These are phyloP conservation scores for Fusarium torreyae DNA, from an alignment of 2,329 filamentous ascomycete species.

Conservation along the genomic window DNA sequence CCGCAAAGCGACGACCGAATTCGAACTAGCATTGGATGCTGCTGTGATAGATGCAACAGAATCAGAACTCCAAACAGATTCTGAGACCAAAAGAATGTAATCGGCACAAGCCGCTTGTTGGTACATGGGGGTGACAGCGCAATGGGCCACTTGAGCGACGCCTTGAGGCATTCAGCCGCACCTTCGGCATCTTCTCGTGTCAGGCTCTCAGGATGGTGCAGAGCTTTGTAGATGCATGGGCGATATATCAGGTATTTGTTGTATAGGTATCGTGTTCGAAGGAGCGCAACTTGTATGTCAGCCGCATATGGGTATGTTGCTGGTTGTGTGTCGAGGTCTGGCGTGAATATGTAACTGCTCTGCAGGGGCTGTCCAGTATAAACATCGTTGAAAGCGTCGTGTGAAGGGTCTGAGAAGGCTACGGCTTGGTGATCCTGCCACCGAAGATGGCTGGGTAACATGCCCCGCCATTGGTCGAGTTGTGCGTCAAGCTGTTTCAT, in stretches of 20 bases:
- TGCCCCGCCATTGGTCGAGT: conserved; percentile 70
- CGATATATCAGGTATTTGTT: conserved; percentile 71
- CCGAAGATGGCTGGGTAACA: conserved; percentile 68
- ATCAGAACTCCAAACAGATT: conserved; percentile 72
- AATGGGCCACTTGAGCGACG: conserved; percentile 73
- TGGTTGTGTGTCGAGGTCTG: conserved; percentile 44
- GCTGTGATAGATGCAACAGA: conserved; percentile 68
- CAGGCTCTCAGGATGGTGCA: conserved; percentile 70
- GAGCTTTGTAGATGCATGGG: conserved; percentile 72
- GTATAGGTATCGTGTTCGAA: conserved; percentile 73
- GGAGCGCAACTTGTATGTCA: conserved; percentile 70
- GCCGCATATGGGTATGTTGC: conserved; percentile 65
- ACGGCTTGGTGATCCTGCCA: conserved; percentile 69
- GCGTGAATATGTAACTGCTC: conserved; percentile 43
- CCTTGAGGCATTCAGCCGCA: conserved; percentile 70
- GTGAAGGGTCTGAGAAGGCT: conserved; percentile 44
- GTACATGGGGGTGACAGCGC: conserved; percentile 69
- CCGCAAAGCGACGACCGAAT: conserved; percentile 66
- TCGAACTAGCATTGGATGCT: conserved; percentile 64
- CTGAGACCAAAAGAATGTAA: conserved; percentile 74
- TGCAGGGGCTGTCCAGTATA: conserved; percentile 43
- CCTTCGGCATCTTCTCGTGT: conserved; percentile 68
- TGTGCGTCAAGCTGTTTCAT: conserved; percentile 68
- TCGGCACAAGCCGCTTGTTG: conserved; percentile 72
- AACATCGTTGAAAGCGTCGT: conserved; percentile 36